Evolutionary conservation across 805 yeast species (phyloP), one percentile per base, ranked within the genome.

Genomic region (Yarrowia divulgata): DNA sequence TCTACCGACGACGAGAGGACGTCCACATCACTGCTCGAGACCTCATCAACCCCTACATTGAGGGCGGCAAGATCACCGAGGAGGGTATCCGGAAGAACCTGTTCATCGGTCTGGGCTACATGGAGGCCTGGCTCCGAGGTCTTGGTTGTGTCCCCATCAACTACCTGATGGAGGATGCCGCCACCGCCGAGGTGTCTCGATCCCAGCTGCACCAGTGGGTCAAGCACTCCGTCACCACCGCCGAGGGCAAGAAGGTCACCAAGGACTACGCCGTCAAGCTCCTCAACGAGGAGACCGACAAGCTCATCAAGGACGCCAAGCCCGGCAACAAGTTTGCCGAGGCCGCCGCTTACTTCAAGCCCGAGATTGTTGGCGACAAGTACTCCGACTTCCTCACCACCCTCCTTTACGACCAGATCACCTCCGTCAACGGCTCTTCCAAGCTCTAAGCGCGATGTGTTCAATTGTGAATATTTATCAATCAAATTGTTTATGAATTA

Each of bases 111-210:
- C 82, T 88, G 71, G 85, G 88, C 32, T 88, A 88, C 79, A 86
- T 87, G 80, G 91, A 87, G 80, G 90, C 90, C 43, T 88, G 91
- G 91, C 85, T 88, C 74, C 81, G 90, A 71, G 89, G 89, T 68
- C 79, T 85, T 70, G 91, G 91, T 12, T 87, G 90, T 78, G 90
- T 88, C 69, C 91, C 92, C 72, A 88, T 88, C 79, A 87, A 88
- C 82, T 86, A 83, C 78, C 81, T 88, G 78, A 88, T 88, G 92
- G 92, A 88, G 80, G 91, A 88, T 74, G 91, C 91, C 42, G 91
- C 91, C 67, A 88, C 91, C 69, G 91, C 91, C 66, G 91, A 88
- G 78, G 91, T 88, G n/a, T 87, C 90, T 37, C 84, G 92, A 75
- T 83, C 88, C 42, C 90, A 87, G 79, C 84, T 88, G 74, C 85